Base-by-base conservation (phyloP, 2,329 filamentous ascomycete species). In the Coniochaeta ligniaria region DNA sequence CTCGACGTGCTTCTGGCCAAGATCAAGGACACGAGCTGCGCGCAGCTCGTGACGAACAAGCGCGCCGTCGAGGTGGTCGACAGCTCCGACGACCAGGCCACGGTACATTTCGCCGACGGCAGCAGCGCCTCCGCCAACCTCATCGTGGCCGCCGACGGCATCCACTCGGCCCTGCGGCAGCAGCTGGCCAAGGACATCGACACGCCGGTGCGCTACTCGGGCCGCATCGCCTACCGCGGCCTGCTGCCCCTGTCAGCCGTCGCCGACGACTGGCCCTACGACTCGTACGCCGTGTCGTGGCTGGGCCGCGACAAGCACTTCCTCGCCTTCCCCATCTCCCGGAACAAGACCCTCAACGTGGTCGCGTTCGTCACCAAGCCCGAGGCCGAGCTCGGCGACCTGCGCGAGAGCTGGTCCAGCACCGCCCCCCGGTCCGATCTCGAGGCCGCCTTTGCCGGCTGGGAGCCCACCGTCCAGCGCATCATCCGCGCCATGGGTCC, bases 341-440 rank as follows among this genome's bases (percentile, higher is more conserved):
- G 12, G 35, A 38, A 38, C 35, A 38, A 38, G 35, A 38, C 35
- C 6, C 35, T 38, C 35, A 95, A 99, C 68, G 86, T 98, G 59
- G 93, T 99, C 17, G 95, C 95, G 28, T 92, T 99, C 1, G 82
- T 99, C 60, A 89, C 88, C 78, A 97, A 97, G 78, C 90, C 86
- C 22, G 95, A 99, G 69, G 35, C 35, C 35, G 95, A 95, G 0
- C 85, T 94, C 70, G 95, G 95, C 50, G 92, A 95, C 68, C 86
- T 92, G 6, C 95, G 90, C 59, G 94, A 99, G 72, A 99, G 95
- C 96, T 99, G 95, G 95, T 87, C 89, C 66, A 99, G 96, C 76
- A 85, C 96, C 60, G 90, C 94, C 16, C 84, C 95, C 63, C 35
- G 35, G 6, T 12, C 35, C 35, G 35, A 38, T 38, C 35, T 38